Evolutionary conservation across 73 alveolate species (phyloP), one percentile per base, ranked within the genome.

Genomic region (Symbiodinium natans): DNA sequence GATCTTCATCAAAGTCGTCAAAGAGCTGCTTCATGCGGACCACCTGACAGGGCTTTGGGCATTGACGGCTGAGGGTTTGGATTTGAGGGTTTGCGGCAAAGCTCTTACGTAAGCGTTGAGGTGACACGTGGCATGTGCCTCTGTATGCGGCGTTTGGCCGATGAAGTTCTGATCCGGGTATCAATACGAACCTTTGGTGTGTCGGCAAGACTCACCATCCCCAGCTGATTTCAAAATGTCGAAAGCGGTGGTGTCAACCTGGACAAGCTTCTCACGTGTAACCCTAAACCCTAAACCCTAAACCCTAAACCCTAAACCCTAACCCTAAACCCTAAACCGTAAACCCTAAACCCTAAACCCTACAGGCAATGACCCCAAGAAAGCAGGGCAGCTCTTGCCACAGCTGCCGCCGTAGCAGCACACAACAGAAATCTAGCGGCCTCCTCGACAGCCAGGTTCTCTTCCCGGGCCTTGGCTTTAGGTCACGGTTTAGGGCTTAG

Each of bases 11-110:
- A 29, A 52, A 86, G n/a, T 52, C 25, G 40, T 86, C 94, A 41
- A 86, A 86, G 84, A 86, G 39, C 25, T 52, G 39, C 63, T 86
- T 86, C 83, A 86, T 56, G 68, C 56, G 82, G 82, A 52, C 68
- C 68, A 52, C 68, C 68, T 52, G 21, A 21, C 21, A 17, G n/a
- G 1, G n/a, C n/a, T n/a, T n/a, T n/a, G n/a, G n/a, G n/a, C n/a
- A n/a, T n/a, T n/a, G n/a, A n/a, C n/a, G n/a, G n/a, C n/a, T n/a
- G n/a, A n/a, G n/a, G n/a, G n/a, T n/a, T n/a, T n/a, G n/a, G n/a
- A n/a, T n/a, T n/a, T n/a, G n/a, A n/a, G n/a, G n/a, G n/a, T n/a
- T n/a, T n/a, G n/a, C n/a, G n/a, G n/a, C n/a, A n/a, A n/a, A n/a
- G n/a, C n/a, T n/a, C n/a, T n/a, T n/a, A n/a, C n/a, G n/a, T n/a